Evolutionary conservation across 164 flowering plant species (phyloP).

Genomic region (Platanus orientalis): DNA sequence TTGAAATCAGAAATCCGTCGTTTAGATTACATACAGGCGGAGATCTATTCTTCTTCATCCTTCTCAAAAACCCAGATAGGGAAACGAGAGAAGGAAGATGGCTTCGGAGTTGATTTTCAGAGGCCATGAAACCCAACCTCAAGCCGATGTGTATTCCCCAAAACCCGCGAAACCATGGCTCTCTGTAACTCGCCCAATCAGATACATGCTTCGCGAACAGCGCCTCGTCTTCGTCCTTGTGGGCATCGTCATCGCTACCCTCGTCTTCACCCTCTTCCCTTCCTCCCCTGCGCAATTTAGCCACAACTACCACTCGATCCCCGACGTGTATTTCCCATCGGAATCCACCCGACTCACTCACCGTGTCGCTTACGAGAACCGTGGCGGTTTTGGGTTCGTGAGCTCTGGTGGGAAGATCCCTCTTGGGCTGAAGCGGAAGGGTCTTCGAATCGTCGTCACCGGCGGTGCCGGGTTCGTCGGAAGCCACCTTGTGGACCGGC

Average conservation of each 20-base stretch:
- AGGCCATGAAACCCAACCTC: conserved; percentile 50
- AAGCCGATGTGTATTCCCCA: conserved; percentile 43
- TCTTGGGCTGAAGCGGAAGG: conserved; percentile 69
- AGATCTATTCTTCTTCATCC: background rate
- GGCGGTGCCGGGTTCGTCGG: conserved; percentile 98
- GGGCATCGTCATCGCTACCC: conserved; percentile 64
- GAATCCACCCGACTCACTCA: conserved; percentile 5
- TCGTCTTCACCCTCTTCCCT: conserved; percentile 49
- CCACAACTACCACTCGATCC: conserved; percentile 10
- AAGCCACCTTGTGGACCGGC: conserved; percentile 78
- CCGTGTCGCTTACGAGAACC: conserved; percentile 13
- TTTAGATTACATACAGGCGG: background rate
- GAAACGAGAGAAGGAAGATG: conserved; percentile 1
- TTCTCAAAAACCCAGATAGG: background rate
- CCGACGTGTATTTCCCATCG: conserved; percentile 18
- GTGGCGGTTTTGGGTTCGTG: conserved; percentile 18
- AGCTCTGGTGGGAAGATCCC: conserved; percentile 61
- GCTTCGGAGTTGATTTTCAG: conserved; percentile 52
- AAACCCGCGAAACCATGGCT: conserved; percentile 67
- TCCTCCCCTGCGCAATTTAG: conserved; percentile 12
- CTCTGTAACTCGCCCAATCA: conserved; percentile 39
- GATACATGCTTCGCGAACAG: conserved; percentile 72
- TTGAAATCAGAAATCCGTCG: background rate
- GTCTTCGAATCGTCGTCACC: conserved; percentile 74
- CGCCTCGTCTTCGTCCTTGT: conserved; percentile 64